Evolutionary conservation across 2,329 filamentous ascomycete genomes (phyloP), one percentile per base, ranked within the genome.

Genomic region (Tolypocladium ophioglossoides): DNA sequence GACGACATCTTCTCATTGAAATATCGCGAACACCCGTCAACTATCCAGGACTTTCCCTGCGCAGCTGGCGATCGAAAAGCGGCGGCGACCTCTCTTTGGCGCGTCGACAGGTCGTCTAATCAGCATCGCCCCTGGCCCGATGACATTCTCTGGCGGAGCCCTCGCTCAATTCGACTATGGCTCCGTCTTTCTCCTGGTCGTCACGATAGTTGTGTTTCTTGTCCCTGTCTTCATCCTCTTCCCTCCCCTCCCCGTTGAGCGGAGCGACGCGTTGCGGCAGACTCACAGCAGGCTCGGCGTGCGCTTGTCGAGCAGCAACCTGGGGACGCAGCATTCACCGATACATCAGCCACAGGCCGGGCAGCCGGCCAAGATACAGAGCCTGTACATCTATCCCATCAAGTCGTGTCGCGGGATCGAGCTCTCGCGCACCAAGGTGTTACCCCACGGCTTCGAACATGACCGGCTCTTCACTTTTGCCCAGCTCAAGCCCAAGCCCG

Each of bases 391-490:
- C 56, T 92, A 94, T 68, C 91, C 91, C 1, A 72, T 96, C 67
- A 92, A 95, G 72, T 89, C 87, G 54, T 95, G 90, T 67, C 76
- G 74, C 54, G 87, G 86, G 32, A 83, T 95, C 53, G 89, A 94
- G 70, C 70, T 96, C 49, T 72, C 79, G 52, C 72, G 77, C 57
- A 81, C 80, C 56, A 78, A 81, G 53, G 77, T 94, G 18, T 70
- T 89, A 48, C 73, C 81, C 7, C 82, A 81, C 2, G 90, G 91
- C 2, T 76, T 95, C 54, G 80, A 86, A 66, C 87, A 86, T 68
- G 91, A 96, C 70, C 82, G 90, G 7, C 80, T 92, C 61, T 95
- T 91, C 73, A 86, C 83, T 50, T 89, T 96, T 66, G 90, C 87
- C 2, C 86, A 91, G 68, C 74, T 58, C 44, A 60, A 57, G 55